phyloP scores from a whole-genome alignment of 1,284 basidiomycete genomes.

The Ustilago nuda region DNA sequence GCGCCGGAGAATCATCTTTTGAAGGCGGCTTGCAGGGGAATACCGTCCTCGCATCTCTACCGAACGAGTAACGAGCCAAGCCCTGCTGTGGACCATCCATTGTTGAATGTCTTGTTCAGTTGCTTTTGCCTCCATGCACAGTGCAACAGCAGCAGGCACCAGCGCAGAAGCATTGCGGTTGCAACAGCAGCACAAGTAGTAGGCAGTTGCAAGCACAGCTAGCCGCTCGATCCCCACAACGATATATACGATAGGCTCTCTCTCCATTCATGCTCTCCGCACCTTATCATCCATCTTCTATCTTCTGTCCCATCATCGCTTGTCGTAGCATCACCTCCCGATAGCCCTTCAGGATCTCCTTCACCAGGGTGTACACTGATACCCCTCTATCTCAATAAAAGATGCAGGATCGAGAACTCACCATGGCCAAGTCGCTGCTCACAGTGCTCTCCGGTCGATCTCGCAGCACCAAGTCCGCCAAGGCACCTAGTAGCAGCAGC shows the following conservation, averaged over 20 bases:
- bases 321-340: neutral
- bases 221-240: neutral
- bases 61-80: neutral
- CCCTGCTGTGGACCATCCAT: neutral
- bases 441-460: slow-evolving; percentile 26
- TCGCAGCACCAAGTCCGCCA: slow-evolving; percentile 10
- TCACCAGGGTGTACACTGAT: slow-evolving; percentile 2
- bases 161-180: neutral
- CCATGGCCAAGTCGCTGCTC: slow-evolving; percentile 35
- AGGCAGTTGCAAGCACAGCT: neutral
- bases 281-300: neutral
- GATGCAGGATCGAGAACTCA: slow-evolving; percentile 38
- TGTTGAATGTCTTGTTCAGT: slow-evolving; percentile 4
- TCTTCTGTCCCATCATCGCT: neutral
- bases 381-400: neutral
- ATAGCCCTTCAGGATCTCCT: neutral
- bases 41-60: neutral
- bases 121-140: neutral
- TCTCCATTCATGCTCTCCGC: neutral
- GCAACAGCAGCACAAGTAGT: neutral
- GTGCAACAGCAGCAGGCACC: neutral
- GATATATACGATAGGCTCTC: slow-evolving; percentile 8
- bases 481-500: neutral
- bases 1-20: neutral
- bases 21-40: neutral